These are phyloP conservation scores for Coriolopsis trogii DNA, from an alignment of 1,284 basidiomycete genomes.

Conservation along the genomic window DNA sequence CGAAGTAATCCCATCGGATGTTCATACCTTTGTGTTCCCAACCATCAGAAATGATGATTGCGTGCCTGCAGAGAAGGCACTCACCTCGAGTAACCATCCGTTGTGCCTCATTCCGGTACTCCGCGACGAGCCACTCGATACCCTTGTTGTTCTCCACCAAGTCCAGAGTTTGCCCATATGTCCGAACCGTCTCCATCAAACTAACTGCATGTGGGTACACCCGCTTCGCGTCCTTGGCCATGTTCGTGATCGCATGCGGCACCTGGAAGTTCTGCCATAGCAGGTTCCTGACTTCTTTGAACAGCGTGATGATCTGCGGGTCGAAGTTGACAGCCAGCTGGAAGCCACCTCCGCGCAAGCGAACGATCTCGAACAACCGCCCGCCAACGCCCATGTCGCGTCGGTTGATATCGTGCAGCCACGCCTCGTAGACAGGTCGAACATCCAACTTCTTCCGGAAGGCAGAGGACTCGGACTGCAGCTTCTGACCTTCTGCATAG, in stretches of 20 bases:
- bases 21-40: conserved; percentile 79
- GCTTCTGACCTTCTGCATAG: conserved; percentile 98
- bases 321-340: conserved; percentile 97
- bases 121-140: conserved; percentile 91
- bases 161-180: conserved; percentile 93
- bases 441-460: conserved; percentile 98
- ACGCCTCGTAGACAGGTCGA: conserved; percentile 91
- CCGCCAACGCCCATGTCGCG: conserved; percentile 92
- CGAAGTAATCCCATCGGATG: conserved; percentile 96
- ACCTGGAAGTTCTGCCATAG: conserved; percentile 96
- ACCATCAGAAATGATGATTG: not conserved
- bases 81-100: conserved; percentile 86
- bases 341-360: conserved; percentile 79
- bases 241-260: conserved; percentile 91
- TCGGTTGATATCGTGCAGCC: conserved; percentile 94
- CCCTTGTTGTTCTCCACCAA: conserved; percentile 88
- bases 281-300: conserved; percentile 97
- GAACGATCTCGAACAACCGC: conserved; percentile 94
- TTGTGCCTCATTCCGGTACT: conserved; percentile 89
- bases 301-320: conserved; percentile 95
- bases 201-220: conserved; percentile 98
- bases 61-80: conserved; percentile 22
- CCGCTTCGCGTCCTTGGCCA: conserved; percentile 97
- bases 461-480: conserved; percentile 88
- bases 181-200: conserved; percentile 97